phyloP scores from a whole-genome alignment of 441 rosid genomes.

The Adansonia grandidieri region DNA sequence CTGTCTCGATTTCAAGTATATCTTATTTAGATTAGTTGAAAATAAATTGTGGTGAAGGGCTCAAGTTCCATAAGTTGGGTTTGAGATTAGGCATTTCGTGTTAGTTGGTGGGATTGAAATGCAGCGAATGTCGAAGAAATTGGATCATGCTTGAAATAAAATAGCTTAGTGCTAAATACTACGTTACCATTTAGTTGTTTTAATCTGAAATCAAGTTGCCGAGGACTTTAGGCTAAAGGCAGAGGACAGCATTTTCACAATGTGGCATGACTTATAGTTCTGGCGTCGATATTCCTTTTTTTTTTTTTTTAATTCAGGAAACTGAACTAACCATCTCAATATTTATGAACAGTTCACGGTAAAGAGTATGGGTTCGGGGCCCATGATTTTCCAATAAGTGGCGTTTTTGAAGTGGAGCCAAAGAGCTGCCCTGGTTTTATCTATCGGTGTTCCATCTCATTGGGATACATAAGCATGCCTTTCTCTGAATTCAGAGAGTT shows the following conservation, averaged over 20 bases:
- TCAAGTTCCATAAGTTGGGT: not conserved
- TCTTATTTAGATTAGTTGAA: not conserved
- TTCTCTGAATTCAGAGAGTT: constrained; percentile 55
- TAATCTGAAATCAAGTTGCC: not conserved
- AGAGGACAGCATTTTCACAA: not conserved
- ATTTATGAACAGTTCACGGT: constrained; percentile 58
- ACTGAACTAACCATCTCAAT: not conserved
- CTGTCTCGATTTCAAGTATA: not conserved
- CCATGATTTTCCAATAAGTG: constrained; percentile 77
- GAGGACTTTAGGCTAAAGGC: not conserved
- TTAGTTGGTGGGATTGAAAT: not conserved
- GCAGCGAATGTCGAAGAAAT: not conserved
- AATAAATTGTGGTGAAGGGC: constrained; percentile 2
- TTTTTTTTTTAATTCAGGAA: not conserved
- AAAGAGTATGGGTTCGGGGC: constrained; percentile 89
- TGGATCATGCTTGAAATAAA: not conserved
- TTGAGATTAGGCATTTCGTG: not conserved
- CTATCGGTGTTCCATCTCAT: constrained; percentile 52
- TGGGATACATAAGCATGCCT: constrained; percentile 57
- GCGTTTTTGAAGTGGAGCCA: constrained; percentile 86
- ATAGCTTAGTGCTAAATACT: not conserved
- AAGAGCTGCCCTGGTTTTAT: constrained; percentile 75
- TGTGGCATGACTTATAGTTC: not conserved
- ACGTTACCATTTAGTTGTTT: not conserved
- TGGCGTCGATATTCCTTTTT: not conserved